Conservation (phyloP, 306 rosid species). For the Cercis canadensis region DNA sequence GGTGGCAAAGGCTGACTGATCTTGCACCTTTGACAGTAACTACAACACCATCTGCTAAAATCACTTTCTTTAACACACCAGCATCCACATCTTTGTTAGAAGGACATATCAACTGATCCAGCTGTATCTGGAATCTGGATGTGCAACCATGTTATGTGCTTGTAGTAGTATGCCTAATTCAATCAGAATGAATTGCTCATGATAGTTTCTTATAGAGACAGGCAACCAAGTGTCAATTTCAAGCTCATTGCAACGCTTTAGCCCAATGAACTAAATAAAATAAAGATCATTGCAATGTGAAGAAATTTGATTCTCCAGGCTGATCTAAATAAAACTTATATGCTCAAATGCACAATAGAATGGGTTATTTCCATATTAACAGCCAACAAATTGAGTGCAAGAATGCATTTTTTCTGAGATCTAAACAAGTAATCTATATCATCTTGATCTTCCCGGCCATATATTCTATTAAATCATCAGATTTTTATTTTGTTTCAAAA, state of each 20-base stretch:
- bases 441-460: neutral
- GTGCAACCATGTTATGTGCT: neutral
- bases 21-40: slow-evolving; percentile 86
- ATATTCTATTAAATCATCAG: neutral
- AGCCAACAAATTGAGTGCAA: neutral
- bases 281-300: neutral
- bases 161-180: neutral
- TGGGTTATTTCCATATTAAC: neutral
- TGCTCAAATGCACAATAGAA: neutral
- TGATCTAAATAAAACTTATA: neutral
- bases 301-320: neutral
- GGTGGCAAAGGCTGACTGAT: slow-evolving; percentile 92
- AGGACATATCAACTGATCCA: neutral
- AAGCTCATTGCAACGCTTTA: no score
- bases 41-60: slow-evolving; percentile 95
- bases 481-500: neutral
- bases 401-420: slow-evolving; percentile 3
- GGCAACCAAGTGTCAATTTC: neutral
- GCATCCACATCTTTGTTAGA: slow-evolving; percentile 65
- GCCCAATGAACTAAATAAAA: no score
- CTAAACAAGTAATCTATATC: neutral
- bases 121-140: neutral
- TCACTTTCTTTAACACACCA: slow-evolving; percentile 90
- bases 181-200: neutral
- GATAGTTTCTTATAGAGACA: neutral